Evolutionary conservation across 345 rosid genomes (phyloP).

Genomic region (Viola odorata): DNA sequence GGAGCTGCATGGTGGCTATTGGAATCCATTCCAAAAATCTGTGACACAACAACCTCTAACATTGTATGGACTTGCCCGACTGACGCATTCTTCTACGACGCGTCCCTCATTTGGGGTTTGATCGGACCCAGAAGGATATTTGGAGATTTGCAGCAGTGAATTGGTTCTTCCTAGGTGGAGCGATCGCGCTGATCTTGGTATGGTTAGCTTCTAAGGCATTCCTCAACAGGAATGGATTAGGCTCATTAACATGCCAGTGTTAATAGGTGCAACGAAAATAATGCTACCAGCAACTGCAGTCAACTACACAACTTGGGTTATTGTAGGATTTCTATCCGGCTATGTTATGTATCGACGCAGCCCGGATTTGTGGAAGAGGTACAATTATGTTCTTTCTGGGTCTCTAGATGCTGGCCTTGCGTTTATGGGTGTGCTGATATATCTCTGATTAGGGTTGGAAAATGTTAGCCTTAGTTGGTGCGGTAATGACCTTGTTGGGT

Average conservation of each 20-base stretch:
- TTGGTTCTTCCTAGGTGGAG: conserved; percentile 90
- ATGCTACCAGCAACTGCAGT: conserved; percentile 99
- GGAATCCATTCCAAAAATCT: conserved; percentile 81
- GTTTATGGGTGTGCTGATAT: conserved; percentile 87
- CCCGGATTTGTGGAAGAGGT: conserved; percentile 75
- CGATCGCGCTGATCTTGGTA: conserved; percentile 66
- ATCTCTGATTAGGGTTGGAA: conserved; percentile 77
- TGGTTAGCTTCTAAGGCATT: conserved; percentile 75
- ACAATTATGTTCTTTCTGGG: conserved; percentile 93
- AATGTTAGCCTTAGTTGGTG: conserved; percentile 71
- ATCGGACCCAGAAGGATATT: conserved; percentile 86
- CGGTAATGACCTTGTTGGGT: conserved; percentile 96
- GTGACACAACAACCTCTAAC: conserved; percentile 51
- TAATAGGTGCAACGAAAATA: conserved; percentile 68
- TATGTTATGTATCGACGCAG: conserved; percentile 67
- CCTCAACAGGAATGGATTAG: conserved; percentile 78
- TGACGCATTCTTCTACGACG: conserved; percentile 86
- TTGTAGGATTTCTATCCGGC: conserved; percentile 77
- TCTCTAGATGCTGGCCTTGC: conserved; percentile 91
- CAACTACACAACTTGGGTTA: conserved; percentile 86
- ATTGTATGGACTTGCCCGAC: conserved; percentile 89
- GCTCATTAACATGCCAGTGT: conserved; percentile 87
- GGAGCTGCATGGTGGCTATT: conserved; percentile 96
- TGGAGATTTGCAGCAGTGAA: conserved; percentile 70
- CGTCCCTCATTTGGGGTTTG: conserved; percentile 93